These are phyloP conservation scores for Amesomyces nigricolor DNA, from an alignment of 2,329 filamentous ascomycete species.

Conservation along the genomic window DNA sequence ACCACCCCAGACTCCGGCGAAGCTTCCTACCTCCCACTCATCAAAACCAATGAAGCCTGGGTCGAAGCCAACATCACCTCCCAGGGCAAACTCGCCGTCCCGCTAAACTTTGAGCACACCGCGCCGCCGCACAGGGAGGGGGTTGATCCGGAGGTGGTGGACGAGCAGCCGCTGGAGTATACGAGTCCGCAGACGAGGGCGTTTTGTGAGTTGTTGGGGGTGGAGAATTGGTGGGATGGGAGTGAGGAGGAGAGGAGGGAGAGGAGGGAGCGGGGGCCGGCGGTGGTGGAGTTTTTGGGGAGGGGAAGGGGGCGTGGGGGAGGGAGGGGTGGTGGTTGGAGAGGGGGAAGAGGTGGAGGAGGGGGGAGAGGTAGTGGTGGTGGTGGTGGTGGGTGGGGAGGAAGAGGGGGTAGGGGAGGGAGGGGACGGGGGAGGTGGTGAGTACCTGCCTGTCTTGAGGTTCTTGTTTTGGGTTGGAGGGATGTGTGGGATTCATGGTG, in stretches of 20 bases:
- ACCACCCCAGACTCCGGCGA: slow-evolving; percentile 61
- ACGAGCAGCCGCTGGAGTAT: slow-evolving; percentile 69
- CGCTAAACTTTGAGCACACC: slow-evolving; percentile 70
- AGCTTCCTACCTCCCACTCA: slow-evolving; percentile 58
- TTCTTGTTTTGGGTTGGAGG: too few species aligned
- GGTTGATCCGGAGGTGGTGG: slow-evolving; percentile 50
- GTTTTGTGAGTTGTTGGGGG: slow-evolving; percentile 73
- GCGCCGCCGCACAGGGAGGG: slow-evolving; percentile 63
- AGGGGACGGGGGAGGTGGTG: too few species aligned
- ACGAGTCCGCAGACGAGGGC: slow-evolving; percentile 78
- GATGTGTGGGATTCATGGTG: too few species aligned
- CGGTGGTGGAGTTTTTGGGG: slow-evolving; percentile 44
- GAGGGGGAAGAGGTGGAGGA: not conserved
- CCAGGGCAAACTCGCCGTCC: slow-evolving; percentile 58
- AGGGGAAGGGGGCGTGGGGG: slow-evolving; percentile 68
- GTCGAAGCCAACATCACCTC: slow-evolving; percentile 68
- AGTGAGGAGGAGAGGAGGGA: slow-evolving; percentile 63
- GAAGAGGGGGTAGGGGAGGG: too few species aligned
- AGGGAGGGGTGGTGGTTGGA: slow-evolving; percentile 32
- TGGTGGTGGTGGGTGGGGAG: not conserved
- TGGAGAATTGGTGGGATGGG: slow-evolving; percentile 70
- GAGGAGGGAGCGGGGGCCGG: slow-evolving; percentile 54
- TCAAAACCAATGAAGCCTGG: slow-evolving; percentile 71
- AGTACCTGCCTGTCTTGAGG: too few species aligned
- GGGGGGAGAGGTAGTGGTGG: not conserved